Conservation (phyloP, 2,329 filamentous ascomycete species). For the Rhinocladiella mackenziei region DNA sequence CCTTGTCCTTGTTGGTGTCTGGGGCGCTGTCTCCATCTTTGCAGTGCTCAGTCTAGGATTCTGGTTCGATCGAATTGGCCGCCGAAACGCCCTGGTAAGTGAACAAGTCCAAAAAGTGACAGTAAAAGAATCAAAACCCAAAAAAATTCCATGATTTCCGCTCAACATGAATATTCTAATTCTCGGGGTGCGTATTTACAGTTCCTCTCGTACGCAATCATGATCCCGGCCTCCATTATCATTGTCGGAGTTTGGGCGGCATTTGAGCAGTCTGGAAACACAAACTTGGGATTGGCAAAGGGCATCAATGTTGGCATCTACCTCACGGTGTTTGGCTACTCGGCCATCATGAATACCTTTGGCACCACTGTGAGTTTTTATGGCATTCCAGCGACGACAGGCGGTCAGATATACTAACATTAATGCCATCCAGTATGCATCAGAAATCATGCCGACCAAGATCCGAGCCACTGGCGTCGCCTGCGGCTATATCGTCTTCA, state of each 20-base stretch:
- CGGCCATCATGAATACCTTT: slow-evolving; percentile 12
- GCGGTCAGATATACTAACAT: not conserved
- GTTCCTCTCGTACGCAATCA: slow-evolving; percentile 14
- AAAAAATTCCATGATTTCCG: no score
- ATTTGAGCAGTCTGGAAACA: slow-evolving; percentile 5
- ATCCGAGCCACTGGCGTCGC: slow-evolving; percentile 12
- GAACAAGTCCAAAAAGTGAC: no score
- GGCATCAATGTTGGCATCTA: slow-evolving; percentile 11
- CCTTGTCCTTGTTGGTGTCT: slow-evolving; percentile 11
- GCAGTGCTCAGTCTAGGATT: slow-evolving; percentile 4
- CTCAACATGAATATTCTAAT: no score
- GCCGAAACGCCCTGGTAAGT: slow-evolving; percentile 12
- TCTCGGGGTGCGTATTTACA: no score
- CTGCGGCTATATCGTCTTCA: slow-evolving; percentile 5
- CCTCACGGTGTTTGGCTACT: slow-evolving; percentile 11
- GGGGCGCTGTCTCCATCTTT: slow-evolving; percentile 10
- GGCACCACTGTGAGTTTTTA: slow-evolving; percentile 4
- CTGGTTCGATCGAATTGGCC: slow-evolving; percentile 12
- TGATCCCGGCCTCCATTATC: slow-evolving; percentile 8
- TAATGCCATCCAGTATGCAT: slow-evolving; percentile 2
- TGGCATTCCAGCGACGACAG: not conserved
- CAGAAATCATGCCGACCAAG: slow-evolving; percentile 17
- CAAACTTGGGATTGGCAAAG: slow-evolving; percentile 5
- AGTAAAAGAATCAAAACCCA: no score
- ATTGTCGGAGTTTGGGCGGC: slow-evolving; percentile 4